These are phyloP conservation scores for Penicillium waksmanii DNA, from an alignment of 495 filamentous ascomycete genomes.

Conservation along the genomic window DNA sequence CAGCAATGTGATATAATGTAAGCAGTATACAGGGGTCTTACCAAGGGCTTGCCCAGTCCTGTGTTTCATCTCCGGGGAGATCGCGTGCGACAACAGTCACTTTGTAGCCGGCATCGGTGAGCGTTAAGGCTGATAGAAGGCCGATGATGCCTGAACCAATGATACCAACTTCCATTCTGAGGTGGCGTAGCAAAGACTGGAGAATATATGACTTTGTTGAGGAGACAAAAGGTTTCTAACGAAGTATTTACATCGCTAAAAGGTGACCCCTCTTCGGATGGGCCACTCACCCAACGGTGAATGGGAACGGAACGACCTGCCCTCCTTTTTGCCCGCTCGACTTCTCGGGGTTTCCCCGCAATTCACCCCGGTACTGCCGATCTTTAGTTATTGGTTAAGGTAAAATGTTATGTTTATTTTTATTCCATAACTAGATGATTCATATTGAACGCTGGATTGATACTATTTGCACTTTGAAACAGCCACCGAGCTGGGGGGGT, in stretches of 20 bases:
- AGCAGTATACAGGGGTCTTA: slow-evolving; percentile 4
- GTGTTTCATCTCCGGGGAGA: slow-evolving; percentile 21
- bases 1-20: background rate
- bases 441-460: too few species aligned
- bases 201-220: background rate
- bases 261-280: background rate
- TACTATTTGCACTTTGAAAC: too few species aligned
- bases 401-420: background rate
- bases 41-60: slow-evolving; percentile 30
- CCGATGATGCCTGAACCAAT: slow-evolving; percentile 26
- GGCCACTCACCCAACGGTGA: background rate
- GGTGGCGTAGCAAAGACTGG: background rate
- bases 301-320: slow-evolving; percentile 3
- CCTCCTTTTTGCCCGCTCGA: background rate
- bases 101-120: slow-evolving; percentile 23
- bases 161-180: slow-evolving; percentile 21
- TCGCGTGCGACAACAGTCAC: slow-evolving; percentile 29
- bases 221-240: background rate
- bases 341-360: background rate
- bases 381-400: too few species aligned
- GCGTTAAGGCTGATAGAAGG: slow-evolving; percentile 23
- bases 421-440: too few species aligned
- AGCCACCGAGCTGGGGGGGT: too few species aligned
- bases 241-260: background rate
- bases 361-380: background rate